Base-by-base conservation (phyloP, 1,284 basidiomycete genomes). In the Lignosus rhinocerotis region DNA sequence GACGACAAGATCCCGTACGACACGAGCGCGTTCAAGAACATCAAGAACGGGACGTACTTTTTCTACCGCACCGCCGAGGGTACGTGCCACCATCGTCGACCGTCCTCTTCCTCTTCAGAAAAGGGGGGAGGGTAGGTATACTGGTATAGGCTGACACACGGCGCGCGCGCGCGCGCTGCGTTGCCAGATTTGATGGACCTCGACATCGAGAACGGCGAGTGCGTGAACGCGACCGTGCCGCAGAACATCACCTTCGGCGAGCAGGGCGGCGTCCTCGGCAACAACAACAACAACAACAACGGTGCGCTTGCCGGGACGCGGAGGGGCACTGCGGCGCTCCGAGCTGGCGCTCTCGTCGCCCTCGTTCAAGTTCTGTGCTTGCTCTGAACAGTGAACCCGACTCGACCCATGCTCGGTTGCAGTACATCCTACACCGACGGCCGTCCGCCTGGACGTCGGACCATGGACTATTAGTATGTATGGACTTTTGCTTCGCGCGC, bases 1-100 rank as follows among this genome's bases (percentile, higher is more conserved):
- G 70, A 69, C 56, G 70, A 73, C 62, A 66, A 71, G 58, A 61
- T 73, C 45, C 71, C 71, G 8, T 72, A 67, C 61, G 67, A 66
- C 56, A 73, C 70, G 30, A 67, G 60, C 49, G 66, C 64, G 12
- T 72, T 72, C 62, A 59, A 70, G 63, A 68, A 70, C 54, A n/a
- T 73, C 43, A 58, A 61, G 30, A 68, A 66, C 55, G 60, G 61
- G 57, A 67, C 62, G 49, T 71, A 69, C 59, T 72, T 73, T 61
- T 71, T 73, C 60, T 73, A 70, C 60, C 63, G 64, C 41, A 66
- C 65, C 14, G 62, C 67, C 25, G 69, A 70, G 38, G 69, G 65
- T 66, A 52, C 30, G 66, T 54, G 25, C n/a, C 21, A n/a, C 41
- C 31, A 30, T 33, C 6, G 19, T 17, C 17, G 1, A 5, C 3